A percentile compares a stretch with the other conserved stretches of the same genome.
These are phyloP conservation scores for Mycosarcoma maydis DNA, from an alignment of 1,284 basidiomycete genomes.

Conservation along the genomic window DNA sequence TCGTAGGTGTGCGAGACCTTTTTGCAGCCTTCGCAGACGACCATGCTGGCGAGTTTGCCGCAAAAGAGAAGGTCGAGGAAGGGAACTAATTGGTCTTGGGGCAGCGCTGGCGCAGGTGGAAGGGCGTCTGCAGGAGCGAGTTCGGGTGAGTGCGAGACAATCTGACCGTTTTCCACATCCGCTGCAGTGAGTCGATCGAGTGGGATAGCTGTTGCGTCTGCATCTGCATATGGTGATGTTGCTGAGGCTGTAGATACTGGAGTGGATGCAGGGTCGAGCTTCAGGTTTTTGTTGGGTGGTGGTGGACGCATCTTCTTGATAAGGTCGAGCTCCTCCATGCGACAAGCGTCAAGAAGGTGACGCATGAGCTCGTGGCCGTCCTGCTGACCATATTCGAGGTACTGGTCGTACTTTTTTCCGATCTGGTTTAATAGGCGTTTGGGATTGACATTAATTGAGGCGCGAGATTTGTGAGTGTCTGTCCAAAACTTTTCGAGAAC, in stretches of 20 bases:
- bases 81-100: slow-evolving; percentile 73
- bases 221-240: not conserved
- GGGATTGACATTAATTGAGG: slow-evolving; percentile 61
- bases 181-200: slow-evolving; percentile 10
- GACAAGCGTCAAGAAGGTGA: slow-evolving; percentile 88
- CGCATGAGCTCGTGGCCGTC: slow-evolving; percentile 92
- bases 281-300: slow-evolving; percentile 65
- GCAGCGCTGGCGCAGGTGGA: not conserved
- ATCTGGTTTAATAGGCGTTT: slow-evolving; percentile 74
- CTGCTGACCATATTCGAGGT: slow-evolving; percentile 83
- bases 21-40: slow-evolving; percentile 93
- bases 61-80: slow-evolving; percentile 90
- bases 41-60: slow-evolving; percentile 84
- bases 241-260: not conserved
- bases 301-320: slow-evolving; percentile 78
- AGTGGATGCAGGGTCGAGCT: slow-evolving; percentile 27
- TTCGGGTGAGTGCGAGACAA: slow-evolving; percentile 3
- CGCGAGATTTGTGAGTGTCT: slow-evolving; percentile 22
- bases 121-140: slow-evolving; percentile 1
- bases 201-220: slow-evolving; percentile 1
- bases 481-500: slow-evolving; percentile 56
- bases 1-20: slow-evolving; percentile 86
- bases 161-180: slow-evolving; percentile 29
- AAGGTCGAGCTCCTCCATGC: slow-evolving; percentile 91
- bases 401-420: slow-evolving; percentile 89